phyloP scores from a whole-genome alignment of 176 grass and related monocot species.

The Bolboschoenus planiculmis region DNA sequence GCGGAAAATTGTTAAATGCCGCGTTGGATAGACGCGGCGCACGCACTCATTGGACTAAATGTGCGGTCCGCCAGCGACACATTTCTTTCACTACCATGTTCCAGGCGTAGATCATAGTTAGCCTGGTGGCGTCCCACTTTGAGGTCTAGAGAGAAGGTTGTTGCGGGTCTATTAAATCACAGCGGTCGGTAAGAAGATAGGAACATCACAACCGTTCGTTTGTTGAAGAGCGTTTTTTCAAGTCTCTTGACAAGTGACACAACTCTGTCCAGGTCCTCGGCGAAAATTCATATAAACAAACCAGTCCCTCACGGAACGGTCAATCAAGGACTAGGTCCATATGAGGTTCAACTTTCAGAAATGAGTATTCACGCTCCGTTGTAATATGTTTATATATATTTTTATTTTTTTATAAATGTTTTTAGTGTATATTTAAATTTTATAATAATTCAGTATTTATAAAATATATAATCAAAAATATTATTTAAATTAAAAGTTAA shows the following conservation, averaged over 20 bases:
- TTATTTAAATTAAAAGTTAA: no score
- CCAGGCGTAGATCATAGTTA: not conserved
- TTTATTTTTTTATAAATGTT: no score
- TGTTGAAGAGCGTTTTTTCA: not conserved
- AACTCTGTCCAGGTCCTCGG: not conserved
- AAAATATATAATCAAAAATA: no score
- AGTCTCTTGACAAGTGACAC: not conserved
- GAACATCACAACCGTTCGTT: constrained; percentile 10
- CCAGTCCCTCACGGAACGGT: not conserved
- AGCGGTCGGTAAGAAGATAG: not conserved
- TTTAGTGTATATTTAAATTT: no score
- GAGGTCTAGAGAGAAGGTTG: not conserved
- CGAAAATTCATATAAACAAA: not conserved
- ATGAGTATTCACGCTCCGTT: no score
- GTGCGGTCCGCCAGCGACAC: not conserved
- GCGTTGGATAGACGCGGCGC: not conserved
- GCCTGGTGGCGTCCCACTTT: not conserved
- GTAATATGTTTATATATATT: no score
- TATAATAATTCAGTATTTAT: no score
- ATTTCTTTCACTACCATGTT: no score
- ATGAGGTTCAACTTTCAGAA: not conserved
- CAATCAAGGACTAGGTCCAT: not conserved
- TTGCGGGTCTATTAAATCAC: not conserved
- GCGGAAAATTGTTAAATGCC: not conserved
- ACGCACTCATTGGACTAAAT: not conserved